Evolutionary conservation across 2,329 filamentous ascomycete species (phyloP), one percentile per base, ranked within the genome.

Genomic region (Pyrenophora teres): DNA sequence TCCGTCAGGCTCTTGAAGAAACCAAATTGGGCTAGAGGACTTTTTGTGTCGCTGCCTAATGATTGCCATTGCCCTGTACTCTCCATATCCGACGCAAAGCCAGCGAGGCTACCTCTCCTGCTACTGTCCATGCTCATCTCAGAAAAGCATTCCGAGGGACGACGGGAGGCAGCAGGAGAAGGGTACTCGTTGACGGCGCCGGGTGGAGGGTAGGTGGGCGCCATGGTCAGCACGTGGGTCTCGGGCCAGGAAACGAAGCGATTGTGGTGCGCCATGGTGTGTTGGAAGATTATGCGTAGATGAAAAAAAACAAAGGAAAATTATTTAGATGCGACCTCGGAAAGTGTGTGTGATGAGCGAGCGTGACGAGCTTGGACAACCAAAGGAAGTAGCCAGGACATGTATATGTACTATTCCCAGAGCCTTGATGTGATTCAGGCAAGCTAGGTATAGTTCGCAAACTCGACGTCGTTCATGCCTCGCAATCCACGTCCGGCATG

Each of bases 1-100:
- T 90, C 88, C 1, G 62, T 62, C 35, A 87, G 78, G 61, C 76
- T 84, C 73, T 86, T 91, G 73, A 89, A 82, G 54, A 89, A 87
- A 15, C 69, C 64, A 51, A 74, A 72, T 40, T 70, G 71, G 37
- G 70, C 64, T 47, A 73, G 57, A 40, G 71, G 71, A 54, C 71
- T 74, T 50, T 70, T 73, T 21, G 70, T 65, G 47, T 68, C 64
- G 51, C 68, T 73, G 60, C 67, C 70, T 73, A 68, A 52, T 56
- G 65, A 67, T 61, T 66, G 67, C 69, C 70, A 72, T 50, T 71
- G 70, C 60, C 67, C 69, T 42, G 64, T 68, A 63, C 63, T 67
- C 70, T 72, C 71, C 69, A 69, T 63, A 40, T 68, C 69, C 62
- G 69, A 64, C 62, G 64, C 69, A 59, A 72, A 71, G 35, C 67